Base-by-base conservation (phyloP, 2,329 filamentous ascomycete genomes). In the Elsinoe arachidis region DNA sequence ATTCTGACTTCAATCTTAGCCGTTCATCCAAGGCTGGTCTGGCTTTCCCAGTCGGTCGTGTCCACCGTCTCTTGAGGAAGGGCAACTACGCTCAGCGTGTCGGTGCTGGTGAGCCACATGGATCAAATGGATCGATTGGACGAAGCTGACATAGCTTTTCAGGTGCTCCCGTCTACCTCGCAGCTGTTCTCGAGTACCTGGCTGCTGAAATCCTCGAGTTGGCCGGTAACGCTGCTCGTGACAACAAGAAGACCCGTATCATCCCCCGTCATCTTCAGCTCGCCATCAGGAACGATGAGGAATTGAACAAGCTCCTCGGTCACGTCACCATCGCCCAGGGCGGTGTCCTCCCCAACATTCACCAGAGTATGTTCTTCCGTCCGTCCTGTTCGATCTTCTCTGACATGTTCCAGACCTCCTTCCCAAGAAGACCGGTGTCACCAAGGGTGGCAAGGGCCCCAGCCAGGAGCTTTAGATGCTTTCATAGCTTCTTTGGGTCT, bases 211-310 rank as follows among this genome's bases (percentile, higher is more conserved):
- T 99, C 68, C 90, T 99, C 71, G 93, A 99, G 80, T 80, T 99
- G 79, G 93, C 93, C 75, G 93, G 93, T 69, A 99, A 99, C 77
- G 93, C 93, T 70, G 93, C 93, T 63, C 92, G 93, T 69, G 93
- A 99, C 80, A 96, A 97, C 86, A 99, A 99, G 89, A 97, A 97
- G 88, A 99, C 92, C 64, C 91, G 93, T 87, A 99, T 99, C 80
- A 99, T 97, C 61, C 93, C 93, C 65, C 90, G 93, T 77, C 93
- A 99, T 78, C 85, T 99, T 49, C 93, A 99, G 81, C 90, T 99
- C 68, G 93, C 93, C 78, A 99, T 99, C 81, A 87, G 93, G 72
- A 96, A 96, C 80, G 92, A 97, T 76, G 92, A 97, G 84, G 93
- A 99, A 79, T 77, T 97, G 88, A 96, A 97, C 88, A 97, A 96